Conservation (phyloP, 176 grass and related monocot genomes). For the Zizania latifolia region DNA sequence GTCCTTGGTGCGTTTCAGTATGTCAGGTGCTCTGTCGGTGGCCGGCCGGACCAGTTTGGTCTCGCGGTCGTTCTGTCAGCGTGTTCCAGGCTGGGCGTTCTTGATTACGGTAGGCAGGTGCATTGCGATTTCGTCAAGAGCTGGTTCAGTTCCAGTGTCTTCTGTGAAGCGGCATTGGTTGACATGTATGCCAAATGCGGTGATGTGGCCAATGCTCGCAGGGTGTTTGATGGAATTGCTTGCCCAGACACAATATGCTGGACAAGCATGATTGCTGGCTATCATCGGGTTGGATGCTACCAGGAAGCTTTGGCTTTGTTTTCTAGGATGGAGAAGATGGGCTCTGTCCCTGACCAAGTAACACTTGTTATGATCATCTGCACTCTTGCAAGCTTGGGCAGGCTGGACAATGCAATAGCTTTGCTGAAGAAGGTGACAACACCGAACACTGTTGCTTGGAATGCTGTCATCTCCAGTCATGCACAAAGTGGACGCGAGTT, state of each 20-base stretch:
- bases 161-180: conserved; percentile 48
- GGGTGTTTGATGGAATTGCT: conserved; percentile 39
- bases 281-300: conserved; percentile 24
- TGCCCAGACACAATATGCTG: conserved; percentile 50
- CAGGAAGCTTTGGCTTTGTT: conserved; percentile 43
- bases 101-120: conserved; percentile 36
- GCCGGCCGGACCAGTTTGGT: conserved; percentile 46
- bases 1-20: conserved; percentile 31
- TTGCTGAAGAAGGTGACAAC: conserved; percentile 34
- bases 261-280: conserved; percentile 58
- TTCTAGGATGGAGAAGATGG: conserved; percentile 36
- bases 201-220: conserved; percentile 26
- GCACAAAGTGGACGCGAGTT: conserved; percentile 27
- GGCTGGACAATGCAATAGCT: conserved; percentile 28
- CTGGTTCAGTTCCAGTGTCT: conserved; percentile 36
- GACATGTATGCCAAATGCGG: conserved; percentile 56
- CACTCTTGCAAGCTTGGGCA: conserved; percentile 44
- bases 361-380: conserved; percentile 33
- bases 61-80: conserved; percentile 45
- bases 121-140: conserved; percentile 46
- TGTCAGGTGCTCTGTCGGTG: conserved; percentile 1
- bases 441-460: conserved; percentile 50
- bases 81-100: conserved; percentile 21
- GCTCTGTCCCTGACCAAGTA: conserved; percentile 35
- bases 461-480: conserved; percentile 56